phyloP scores from a whole-genome alignment of 2,329 filamentous ascomycete genomes.

The Ascochyta rabiei region DNA sequence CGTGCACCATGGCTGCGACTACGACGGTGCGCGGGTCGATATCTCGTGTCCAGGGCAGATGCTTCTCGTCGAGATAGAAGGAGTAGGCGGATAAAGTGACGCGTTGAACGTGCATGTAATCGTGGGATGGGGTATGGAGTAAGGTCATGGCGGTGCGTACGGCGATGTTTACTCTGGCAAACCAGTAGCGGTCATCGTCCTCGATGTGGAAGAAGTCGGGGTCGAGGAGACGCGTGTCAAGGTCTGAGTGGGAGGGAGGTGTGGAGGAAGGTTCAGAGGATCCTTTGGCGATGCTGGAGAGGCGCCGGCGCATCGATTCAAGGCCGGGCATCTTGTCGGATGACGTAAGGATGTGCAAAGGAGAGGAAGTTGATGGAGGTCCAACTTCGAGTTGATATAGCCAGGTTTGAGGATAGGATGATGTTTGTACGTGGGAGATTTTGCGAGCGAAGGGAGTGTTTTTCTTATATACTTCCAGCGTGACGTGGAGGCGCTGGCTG shows the following conservation, averaged over 20 bases:
- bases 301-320: conserved; percentile 18
- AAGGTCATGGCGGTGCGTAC: conserved; percentile 62
- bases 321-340: conserved; percentile 10
- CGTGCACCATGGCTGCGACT: conserved; percentile 70
- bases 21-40: conserved; percentile 64
- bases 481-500: background rate
- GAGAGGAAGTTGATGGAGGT: too few species aligned
- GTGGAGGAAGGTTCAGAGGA: background rate
- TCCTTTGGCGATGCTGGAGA: conserved; percentile 14
- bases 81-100: conserved; percentile 71
- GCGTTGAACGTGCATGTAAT: conserved; percentile 80
- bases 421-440: background rate
- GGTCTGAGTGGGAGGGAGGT: conserved; percentile 2
- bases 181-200: conserved; percentile 15
- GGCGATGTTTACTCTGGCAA: conserved; percentile 37
- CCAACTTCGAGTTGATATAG: too few species aligned
- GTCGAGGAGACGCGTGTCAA: conserved; percentile 15
- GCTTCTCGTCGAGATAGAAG: conserved; percentile 61
- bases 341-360: background rate
- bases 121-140: conserved; percentile 77
- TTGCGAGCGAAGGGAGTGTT: background rate
- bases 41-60: conserved; percentile 26
- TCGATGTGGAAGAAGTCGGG: conserved; percentile 22
- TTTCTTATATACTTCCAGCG: background rate
- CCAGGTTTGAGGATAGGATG: background rate